Evolutionary conservation across 202 grass and related monocot species (phyloP).

Genomic region (Zoysia matrella): DNA sequence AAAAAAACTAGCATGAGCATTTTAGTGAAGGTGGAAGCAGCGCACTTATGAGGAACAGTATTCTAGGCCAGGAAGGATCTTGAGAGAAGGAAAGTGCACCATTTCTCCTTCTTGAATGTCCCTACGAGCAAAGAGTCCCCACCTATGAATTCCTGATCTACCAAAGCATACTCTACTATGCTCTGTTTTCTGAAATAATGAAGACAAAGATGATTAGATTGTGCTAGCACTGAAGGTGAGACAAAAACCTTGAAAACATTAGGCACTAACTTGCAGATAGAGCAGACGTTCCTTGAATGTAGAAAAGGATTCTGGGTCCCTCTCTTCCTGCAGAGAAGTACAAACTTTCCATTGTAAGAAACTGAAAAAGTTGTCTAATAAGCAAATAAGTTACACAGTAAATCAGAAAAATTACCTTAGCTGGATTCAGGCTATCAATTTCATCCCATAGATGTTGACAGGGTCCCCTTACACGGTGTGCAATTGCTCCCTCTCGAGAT

Average conservation of each 20-base stretch:
- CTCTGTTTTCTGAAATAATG: constrained; percentile 76
- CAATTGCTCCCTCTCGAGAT: constrained; percentile 70
- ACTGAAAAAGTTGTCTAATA: constrained; percentile 7
- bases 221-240: constrained; percentile 23
- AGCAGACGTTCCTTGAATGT: constrained; percentile 88
- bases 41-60: constrained; percentile 27
- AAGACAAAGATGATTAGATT: constrained; percentile 36
- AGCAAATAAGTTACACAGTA: constrained; percentile 32
- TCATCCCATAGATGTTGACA: constrained; percentile 70
- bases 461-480: constrained; percentile 72
- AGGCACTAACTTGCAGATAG: constrained; percentile 78
- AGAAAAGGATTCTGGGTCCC: constrained; percentile 88
- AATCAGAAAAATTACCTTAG: constrained; percentile 63
- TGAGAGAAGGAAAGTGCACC: constrained; percentile 47
- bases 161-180: constrained; percentile 98
- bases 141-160: constrained; percentile 98
- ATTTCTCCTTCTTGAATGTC: constrained; percentile 99
- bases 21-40: constrained; percentile 20
- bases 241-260: constrained; percentile 3
- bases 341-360: constrained; percentile 36
- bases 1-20: no score
- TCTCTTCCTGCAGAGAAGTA: constrained; percentile 75
- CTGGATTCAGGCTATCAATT: constrained; percentile 79
- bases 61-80: not conserved
- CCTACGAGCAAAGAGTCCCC: constrained; percentile 91